Evolutionary conservation across 768 basidiomycete species (phyloP).

Genomic region (Rhodocollybia butyracea): DNA sequence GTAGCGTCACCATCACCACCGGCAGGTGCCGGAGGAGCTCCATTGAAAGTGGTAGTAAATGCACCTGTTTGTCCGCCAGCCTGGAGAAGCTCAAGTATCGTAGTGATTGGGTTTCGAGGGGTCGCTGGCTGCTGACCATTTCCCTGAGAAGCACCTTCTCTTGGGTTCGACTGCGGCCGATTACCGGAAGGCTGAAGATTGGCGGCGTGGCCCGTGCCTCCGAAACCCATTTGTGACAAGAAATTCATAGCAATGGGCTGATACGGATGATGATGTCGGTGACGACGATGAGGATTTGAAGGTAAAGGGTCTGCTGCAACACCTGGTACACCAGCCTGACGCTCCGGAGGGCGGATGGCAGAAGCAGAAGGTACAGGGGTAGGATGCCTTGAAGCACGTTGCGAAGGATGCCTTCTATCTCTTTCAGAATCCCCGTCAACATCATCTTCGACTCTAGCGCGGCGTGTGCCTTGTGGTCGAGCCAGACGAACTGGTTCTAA

Average conservation of each 20-base stretch:
- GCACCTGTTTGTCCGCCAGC: not conserved
- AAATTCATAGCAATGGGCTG: not conserved
- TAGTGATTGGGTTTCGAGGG: not conserved
- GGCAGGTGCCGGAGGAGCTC: not conserved
- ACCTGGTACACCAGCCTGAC: not conserved
- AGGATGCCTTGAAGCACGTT: conserved; percentile 35
- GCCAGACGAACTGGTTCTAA: conserved; percentile 23
- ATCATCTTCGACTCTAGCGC: conserved; percentile 60
- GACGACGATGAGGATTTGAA: not conserved
- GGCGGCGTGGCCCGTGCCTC: not conserved
- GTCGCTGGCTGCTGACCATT: not conserved
- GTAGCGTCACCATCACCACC: not conserved
- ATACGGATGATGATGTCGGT: not conserved
- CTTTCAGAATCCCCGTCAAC: conserved; percentile 47
- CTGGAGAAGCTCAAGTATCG: not conserved
- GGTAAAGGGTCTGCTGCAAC: not conserved
- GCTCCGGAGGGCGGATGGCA: conserved; percentile 1
- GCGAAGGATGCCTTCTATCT: conserved; percentile 62
- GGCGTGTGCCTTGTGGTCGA: conserved; percentile 29
- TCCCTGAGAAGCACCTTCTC: not conserved
- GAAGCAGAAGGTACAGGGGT: conserved; percentile 20
- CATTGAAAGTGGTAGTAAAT: not conserved
- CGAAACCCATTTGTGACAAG: not conserved
- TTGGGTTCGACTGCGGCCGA: not conserved
- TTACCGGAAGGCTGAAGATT: not conserved